Conservation (phyloP, 305 asterid genomes). For the Solanum hybrid region DNA sequence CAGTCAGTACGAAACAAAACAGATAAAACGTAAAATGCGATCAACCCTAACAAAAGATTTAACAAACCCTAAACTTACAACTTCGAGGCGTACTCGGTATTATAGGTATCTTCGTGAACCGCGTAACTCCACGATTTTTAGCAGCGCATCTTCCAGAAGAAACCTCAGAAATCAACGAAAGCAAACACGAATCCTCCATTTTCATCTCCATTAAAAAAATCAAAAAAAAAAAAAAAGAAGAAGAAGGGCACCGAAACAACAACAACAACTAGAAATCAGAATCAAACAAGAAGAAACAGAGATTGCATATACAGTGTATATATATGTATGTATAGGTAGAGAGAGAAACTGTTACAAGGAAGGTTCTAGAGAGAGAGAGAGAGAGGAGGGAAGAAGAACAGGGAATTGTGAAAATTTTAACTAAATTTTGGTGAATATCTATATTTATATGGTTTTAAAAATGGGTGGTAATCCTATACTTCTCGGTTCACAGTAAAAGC, state of each 20-base stretch:
- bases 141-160: constrained; percentile 52
- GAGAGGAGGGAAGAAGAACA: constrained; percentile 19
- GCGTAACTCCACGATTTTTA: constrained; percentile 52
- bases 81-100: constrained; percentile 49
- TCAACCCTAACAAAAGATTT: constrained; percentile 28
- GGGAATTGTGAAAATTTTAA: constrained; percentile 15
- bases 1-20: background rate
- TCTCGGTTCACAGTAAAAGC: background rate
- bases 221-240: background rate
- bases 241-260: background rate
- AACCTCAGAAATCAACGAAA: constrained; percentile 23
- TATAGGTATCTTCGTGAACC: constrained; percentile 34
- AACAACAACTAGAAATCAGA: background rate
- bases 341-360: constrained; percentile 1
- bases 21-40: constrained; percentile 2
- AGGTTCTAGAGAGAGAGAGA: constrained; percentile 7
- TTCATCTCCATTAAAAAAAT: constrained; percentile 27
- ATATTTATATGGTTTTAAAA: background rate
- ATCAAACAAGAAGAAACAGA: constrained; percentile 6
- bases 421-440: constrained; percentile 11
- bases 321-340: background rate
- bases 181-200: constrained; percentile 36
- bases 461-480: background rate
- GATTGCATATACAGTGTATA: constrained; percentile 1
- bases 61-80: constrained; percentile 66